Percentiles rank a stretch among this genome's conserved stretches.
Evolutionary conservation across 2,329 filamentous ascomycete species (phyloP).

Genomic region (Colletotrichum paranaense): DNA sequence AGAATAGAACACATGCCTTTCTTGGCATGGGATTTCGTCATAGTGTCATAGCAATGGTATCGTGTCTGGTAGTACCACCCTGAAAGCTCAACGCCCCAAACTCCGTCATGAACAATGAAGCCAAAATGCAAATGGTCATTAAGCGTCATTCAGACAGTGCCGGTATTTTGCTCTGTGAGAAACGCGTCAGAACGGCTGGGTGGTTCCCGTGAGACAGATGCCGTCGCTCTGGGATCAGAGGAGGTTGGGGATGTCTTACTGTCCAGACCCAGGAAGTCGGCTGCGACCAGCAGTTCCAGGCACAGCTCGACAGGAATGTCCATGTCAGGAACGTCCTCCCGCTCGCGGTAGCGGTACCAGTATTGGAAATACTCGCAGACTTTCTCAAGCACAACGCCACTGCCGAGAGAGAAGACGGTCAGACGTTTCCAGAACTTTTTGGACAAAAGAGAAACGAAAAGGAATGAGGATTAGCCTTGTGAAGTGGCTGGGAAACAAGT

Average conservation of each 20-base stretch:
- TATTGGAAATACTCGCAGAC: constrained; percentile 88
- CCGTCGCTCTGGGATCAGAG: constrained; percentile 4
- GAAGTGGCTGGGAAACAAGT: constrained; percentile 17
- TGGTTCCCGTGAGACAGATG: not conserved
- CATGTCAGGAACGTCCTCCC: constrained; percentile 81
- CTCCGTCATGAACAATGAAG: constrained; percentile 42
- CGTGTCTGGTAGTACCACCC: constrained; percentile 10
- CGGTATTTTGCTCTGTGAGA: constrained; percentile 34
- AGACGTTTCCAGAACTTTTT: constrained; percentile 27
- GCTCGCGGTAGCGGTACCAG: constrained; percentile 78
- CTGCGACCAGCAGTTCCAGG: constrained; percentile 80
- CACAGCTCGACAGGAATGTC: constrained; percentile 84
- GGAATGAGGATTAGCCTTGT: not conserved
- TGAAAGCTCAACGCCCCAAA: constrained; percentile 22
- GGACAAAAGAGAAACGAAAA: not conserved
- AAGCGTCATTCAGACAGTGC: constrained; percentile 22
- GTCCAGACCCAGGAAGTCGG: constrained; percentile 80
- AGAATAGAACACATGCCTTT: not conserved
- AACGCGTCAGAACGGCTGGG: constrained; percentile 10
- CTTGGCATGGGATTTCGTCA: constrained; percentile 20
- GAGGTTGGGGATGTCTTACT: constrained; percentile 51
- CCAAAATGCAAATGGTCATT: constrained; percentile 32
- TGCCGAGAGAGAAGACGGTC: constrained; percentile 48
- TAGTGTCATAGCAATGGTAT: constrained; percentile 31
- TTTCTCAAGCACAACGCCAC: constrained; percentile 80